Base-by-base conservation (phyloP, 495 filamentous ascomycete species). In the Usnea hakonensis region DNA sequence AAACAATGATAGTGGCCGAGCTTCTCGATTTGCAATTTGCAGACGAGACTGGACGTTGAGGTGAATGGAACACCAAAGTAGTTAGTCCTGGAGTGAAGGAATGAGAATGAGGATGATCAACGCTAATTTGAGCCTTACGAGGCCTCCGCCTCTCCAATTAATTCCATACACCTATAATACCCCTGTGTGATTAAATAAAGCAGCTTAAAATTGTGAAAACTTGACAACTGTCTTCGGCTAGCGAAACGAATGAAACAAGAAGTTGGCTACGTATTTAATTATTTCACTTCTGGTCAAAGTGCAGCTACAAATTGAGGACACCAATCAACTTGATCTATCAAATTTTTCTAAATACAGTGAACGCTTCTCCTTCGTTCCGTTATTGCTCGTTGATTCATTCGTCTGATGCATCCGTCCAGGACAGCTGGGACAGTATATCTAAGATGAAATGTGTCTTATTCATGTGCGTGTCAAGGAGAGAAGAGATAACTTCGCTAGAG, bases 311-410 rank as follows among this genome's bases (percentile, higher is more conserved):
- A 32, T 23, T 53, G 58, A 33, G 17, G 30, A 52, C 10, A 54
- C 6, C 13, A 19, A 48, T 57, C 23, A 38, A 26, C 37, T 48
- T 38, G 52, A 46, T 62, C 60, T 62, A 62, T 57, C 60, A 57
- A 62, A 62, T 62, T 52, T 52, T 55, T 62, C 52, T 62, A 62
- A 53, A 48, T 62, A 48, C 60, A 62, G 37, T 38, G 26, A 23
- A 56, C 55, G 28, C 19, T 54, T 23, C 35, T 61, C 36, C 36
- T 32, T 28, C 41, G 46, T n/a, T 41, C 46, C 32, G 32, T 52
- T 46, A 54, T 38, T 61, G 58, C 46, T 61, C 35, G 58, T 52
- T 54, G 35, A 54, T 54, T 35, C 44, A 54, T 61, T 13, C 35
- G 23, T 53, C 46, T 36, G 23, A 61, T 14, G 35, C 46, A 30